Conservation (phyloP, 306 rosid species). For the Sesbania bispinosa region DNA sequence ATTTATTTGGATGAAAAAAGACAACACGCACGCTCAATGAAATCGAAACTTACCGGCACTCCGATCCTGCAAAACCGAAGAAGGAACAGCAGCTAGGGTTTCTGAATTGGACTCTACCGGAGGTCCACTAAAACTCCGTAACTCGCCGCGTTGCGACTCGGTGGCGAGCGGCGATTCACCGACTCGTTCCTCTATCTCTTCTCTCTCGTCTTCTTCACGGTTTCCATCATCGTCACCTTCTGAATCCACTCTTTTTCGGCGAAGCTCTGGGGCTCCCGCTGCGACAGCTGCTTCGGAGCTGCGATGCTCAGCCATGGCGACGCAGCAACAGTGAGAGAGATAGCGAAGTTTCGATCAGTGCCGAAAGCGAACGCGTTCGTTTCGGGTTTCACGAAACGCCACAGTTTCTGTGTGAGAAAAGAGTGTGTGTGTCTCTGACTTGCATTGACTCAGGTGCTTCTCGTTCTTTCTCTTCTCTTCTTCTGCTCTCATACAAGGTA, state of each 20-base stretch:
- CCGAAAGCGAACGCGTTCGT: slow-evolving; percentile 32
- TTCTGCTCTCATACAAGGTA: slow-evolving; percentile 14
- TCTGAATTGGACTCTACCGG: slow-evolving; percentile 20
- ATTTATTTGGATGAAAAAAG: not conserved
- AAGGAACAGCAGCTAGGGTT: slow-evolving; percentile 60
- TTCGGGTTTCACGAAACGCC: slow-evolving; percentile 37
- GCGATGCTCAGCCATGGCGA: slow-evolving; percentile 44
- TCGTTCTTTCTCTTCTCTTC: not conserved
- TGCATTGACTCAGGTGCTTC: slow-evolving; percentile 54
- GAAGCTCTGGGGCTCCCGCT: slow-evolving; percentile 22
- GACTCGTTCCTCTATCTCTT: slow-evolving; percentile 17
- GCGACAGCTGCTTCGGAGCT: slow-evolving; percentile 37
- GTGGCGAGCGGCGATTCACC: not conserved
- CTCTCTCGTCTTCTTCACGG: not conserved
- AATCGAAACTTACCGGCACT: slow-evolving; percentile 41
- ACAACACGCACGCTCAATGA: not conserved
- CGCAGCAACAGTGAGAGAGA: slow-evolving; percentile 20
- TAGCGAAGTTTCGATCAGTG: slow-evolving; percentile 27
- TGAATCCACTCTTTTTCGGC: slow-evolving; percentile 8
- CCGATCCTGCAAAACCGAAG: slow-evolving; percentile 36
- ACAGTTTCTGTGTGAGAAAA: slow-evolving; percentile 18
- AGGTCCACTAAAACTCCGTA: not conserved
- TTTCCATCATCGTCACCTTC: slow-evolving; percentile 25
- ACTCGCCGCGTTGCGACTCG: slow-evolving; percentile 29
- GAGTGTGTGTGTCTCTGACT: slow-evolving; percentile 49